These are phyloP conservation scores for Metschnikowia bowlesiae DNA, from an alignment of 805 yeast species.

Conservation along the genomic window DNA sequence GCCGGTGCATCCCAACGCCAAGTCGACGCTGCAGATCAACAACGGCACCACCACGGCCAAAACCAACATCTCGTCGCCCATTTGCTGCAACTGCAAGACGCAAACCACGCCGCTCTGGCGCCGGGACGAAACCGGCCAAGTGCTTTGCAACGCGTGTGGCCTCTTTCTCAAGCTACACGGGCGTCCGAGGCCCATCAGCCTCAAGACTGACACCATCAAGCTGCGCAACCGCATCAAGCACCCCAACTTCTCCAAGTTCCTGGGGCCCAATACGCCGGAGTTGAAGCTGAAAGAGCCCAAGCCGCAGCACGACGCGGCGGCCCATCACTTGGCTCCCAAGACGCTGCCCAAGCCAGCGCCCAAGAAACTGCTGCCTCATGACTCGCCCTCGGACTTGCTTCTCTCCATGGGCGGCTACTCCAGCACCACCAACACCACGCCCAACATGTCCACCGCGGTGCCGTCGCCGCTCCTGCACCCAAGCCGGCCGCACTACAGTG, in stretches of 20 bases:
- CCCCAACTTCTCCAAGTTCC: slow-evolving; percentile 29
- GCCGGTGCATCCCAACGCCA: slow-evolving; percentile 58
- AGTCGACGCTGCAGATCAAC: slow-evolving; percentile 51
- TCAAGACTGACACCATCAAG: slow-evolving; percentile 90
- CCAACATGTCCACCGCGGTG: slow-evolving; percentile 3
- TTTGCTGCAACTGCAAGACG: slow-evolving; percentile 87
- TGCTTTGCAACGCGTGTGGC: slow-evolving; percentile 95
- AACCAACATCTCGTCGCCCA: slow-evolving; percentile 58
- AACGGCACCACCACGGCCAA: slow-evolving; percentile 65
- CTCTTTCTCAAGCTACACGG: slow-evolving; percentile 88
- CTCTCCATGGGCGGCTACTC: background rate
- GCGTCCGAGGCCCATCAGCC: slow-evolving; percentile 83
- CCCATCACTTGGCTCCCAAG: slow-evolving; percentile 17
- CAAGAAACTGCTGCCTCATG: slow-evolving; percentile 12
- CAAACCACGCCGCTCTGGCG: slow-evolving; percentile 95
- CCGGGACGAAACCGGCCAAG: slow-evolving; percentile 83
- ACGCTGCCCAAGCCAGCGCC: slow-evolving; percentile 5
- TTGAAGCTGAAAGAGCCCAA: slow-evolving; percentile 46
- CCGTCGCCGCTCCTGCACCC: slow-evolving; percentile 16
- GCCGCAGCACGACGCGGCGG: slow-evolving; percentile 14
- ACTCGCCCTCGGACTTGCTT: slow-evolving; percentile 9
- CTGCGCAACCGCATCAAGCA: slow-evolving; percentile 82
- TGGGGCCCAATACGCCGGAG: slow-evolving; percentile 54
- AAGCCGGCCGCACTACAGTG: slow-evolving; percentile 7
- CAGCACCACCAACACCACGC: background rate